Evolutionary conservation across 108 stramenopile species (phyloP).

Genomic region (Hondaea fermentalgiana): DNA sequence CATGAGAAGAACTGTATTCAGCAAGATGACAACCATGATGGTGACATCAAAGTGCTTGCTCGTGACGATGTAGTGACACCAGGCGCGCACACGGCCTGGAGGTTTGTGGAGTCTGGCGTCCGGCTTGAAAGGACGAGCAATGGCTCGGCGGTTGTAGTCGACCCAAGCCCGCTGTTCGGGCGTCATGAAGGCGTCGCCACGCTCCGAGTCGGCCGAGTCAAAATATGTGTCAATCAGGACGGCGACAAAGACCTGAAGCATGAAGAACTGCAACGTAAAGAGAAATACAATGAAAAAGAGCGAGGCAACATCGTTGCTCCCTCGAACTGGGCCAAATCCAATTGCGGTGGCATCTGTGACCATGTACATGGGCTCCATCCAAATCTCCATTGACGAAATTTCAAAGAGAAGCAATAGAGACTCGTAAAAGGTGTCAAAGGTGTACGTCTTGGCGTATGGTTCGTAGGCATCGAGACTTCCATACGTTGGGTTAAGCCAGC

Average conservation of each 20-base stretch:
- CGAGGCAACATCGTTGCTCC: neutral
- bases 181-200: conserved; percentile 23
- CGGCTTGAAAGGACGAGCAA: neutral
- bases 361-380: conserved; percentile 39
- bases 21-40: conserved; percentile 40
- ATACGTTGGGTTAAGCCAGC: neutral
- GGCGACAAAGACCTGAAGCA: conserved; percentile 64
- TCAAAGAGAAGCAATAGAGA: conserved; percentile 40
- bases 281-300: conserved; percentile 53
- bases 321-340: conserved; percentile 13
- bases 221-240: conserved; percentile 62
- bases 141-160: conserved; percentile 19
- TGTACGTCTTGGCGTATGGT: neutral
- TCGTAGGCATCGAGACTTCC: neutral
- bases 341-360: conserved; percentile 26
- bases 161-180: conserved; percentile 43
- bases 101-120: neutral
- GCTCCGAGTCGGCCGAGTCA: conserved; percentile 26
- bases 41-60: conserved; percentile 28
- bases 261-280: conserved; percentile 56
- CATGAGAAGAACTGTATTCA: conserved; percentile 38
- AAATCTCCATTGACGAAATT: conserved; percentile 38
- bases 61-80: conserved; percentile 20
- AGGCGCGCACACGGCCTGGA: neutral
- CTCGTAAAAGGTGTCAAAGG: conserved; percentile 39